Conservation (phyloP, 805 yeast species). For the Barnettozyma salicaria region DNA sequence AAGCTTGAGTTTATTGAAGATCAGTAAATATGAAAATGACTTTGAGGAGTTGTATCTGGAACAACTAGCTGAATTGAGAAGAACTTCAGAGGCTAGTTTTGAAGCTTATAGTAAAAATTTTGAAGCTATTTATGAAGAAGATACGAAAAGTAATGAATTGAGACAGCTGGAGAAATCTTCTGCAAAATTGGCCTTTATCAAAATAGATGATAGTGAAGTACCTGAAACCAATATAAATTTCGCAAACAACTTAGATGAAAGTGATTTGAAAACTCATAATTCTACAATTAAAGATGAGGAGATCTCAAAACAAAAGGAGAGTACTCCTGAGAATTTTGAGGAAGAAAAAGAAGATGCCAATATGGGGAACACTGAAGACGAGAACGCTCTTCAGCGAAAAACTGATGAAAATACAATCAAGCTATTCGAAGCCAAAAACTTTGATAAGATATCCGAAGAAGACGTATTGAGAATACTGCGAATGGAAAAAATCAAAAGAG, state of each 20-base stretch:
- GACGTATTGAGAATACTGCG: constrained; percentile 16
- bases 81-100: constrained; percentile 10
- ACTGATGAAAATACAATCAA: neutral
- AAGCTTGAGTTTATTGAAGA: neutral
- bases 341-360: neutral
- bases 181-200: constrained; percentile 13
- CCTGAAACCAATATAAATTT: constrained; percentile 8
- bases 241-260: constrained; percentile 1
- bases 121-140: constrained; percentile 15
- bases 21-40: constrained; percentile 14
- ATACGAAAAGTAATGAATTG: constrained; percentile 10
- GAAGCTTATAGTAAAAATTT: constrained; percentile 14
- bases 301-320: neutral
- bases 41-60: constrained; percentile 10
- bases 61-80: constrained; percentile 6
- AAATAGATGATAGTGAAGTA: constrained; percentile 11
- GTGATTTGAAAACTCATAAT: neutral
- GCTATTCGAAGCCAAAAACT: constrained; percentile 3
- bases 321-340: neutral
- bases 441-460: constrained; percentile 13
- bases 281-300: neutral
- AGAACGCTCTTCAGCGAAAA: neutral
- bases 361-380: neutral
- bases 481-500: constrained; percentile 20
- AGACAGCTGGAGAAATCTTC: constrained; percentile 14